These are phyloP conservation scores for Quillaja saponaria DNA, from an alignment of 306 rosid genomes.

Conservation along the genomic window DNA sequence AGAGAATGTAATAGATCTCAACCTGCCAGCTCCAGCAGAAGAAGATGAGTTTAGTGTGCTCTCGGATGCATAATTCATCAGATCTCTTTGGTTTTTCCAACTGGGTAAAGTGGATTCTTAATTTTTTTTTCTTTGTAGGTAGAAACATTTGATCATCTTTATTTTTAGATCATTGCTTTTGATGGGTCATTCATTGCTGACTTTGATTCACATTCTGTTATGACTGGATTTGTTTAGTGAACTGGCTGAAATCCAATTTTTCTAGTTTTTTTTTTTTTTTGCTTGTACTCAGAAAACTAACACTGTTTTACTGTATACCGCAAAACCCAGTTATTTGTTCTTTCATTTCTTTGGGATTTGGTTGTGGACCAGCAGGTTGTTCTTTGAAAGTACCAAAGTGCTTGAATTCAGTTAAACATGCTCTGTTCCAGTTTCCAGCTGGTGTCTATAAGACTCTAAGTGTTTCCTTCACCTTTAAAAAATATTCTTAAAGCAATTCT, in stretches of 20 bases:
- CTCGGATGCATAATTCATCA: slow-evolving; percentile 47
- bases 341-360: slow-evolving; percentile 30
- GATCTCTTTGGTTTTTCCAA: slow-evolving; percentile 23
- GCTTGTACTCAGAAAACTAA: too few relatives aligned
- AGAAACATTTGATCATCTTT: slow-evolving; percentile 20
- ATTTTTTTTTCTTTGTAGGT: slow-evolving; percentile 17
- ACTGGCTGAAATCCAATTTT: slow-evolving; percentile 11
- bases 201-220: slow-evolving; percentile 34
- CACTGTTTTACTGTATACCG: slow-evolving; percentile 19
- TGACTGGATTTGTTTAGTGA: slow-evolving; percentile 11
- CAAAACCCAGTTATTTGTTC: slow-evolving; percentile 17
- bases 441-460: slow-evolving; percentile 9
- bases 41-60: slow-evolving; percentile 64
- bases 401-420: slow-evolving; percentile 41
- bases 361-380: slow-evolving; percentile 41
- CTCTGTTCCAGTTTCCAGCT: slow-evolving; percentile 37
- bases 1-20: slow-evolving; percentile 70
- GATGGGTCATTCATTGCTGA: slow-evolving; percentile 37
- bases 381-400: slow-evolving; percentile 45
- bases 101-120: slow-evolving; percentile 26
- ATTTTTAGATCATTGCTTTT: slow-evolving; percentile 46
- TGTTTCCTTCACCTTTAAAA: too few relatives aligned
- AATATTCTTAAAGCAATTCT: not conserved
- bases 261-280: too few relatives aligned
- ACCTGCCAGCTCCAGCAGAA: slow-evolving; percentile 69